Base-by-base conservation (phyloP, 2,329 filamentous ascomycete species). In the Exophiala sp. region DNA sequence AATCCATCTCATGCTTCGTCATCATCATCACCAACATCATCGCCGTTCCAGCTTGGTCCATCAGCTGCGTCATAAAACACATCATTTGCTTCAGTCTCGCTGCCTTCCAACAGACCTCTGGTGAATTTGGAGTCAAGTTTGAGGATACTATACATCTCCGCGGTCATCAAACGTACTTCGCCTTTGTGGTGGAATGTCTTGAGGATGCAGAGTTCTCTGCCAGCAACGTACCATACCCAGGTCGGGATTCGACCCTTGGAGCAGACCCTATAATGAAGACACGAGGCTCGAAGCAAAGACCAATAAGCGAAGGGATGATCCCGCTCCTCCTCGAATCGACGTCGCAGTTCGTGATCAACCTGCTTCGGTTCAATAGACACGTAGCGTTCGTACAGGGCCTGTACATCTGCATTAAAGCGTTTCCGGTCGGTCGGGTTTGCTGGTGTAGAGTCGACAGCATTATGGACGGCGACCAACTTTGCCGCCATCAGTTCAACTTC, bases 211-310 rank as follows among this genome's bases (percentile, higher is more conserved):
- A 68, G 54, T 22, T 62, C 50, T 35, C 32, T 2, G n/a, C 54
- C 54, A 7, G 51, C 54, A 19, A 57, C 29, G 23, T 45, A 47
- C 51, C 51, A 57, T n/a, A 53, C 48, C 51, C 50, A 57, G 10
- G 10, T 11, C 13, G 44, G 46, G 22, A 53, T 48, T 1, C 14
- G 8, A 3, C 21, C 35, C 32, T 41, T 41, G 5, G n/a, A 2
- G 39, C 23, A 46, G 16, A 46, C 27, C 21, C 45, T 2, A 10
- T 56, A 45, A 52, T 73, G 70, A 1, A 64, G 57, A 22, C 62
- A 68, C 1, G 70, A 72, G 2, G 72, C 70, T 34, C 71, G 56
- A 3, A 73, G 29, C 2, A 61, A 46, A 11, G 52, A 48, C 63
- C 63, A 65, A 18, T 58, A 18, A 0, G 57, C 43, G 38, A 46